phyloP scores from a whole-genome alignment of 2,329 filamentous ascomycete genomes.

The Bipolaris victoriae region DNA sequence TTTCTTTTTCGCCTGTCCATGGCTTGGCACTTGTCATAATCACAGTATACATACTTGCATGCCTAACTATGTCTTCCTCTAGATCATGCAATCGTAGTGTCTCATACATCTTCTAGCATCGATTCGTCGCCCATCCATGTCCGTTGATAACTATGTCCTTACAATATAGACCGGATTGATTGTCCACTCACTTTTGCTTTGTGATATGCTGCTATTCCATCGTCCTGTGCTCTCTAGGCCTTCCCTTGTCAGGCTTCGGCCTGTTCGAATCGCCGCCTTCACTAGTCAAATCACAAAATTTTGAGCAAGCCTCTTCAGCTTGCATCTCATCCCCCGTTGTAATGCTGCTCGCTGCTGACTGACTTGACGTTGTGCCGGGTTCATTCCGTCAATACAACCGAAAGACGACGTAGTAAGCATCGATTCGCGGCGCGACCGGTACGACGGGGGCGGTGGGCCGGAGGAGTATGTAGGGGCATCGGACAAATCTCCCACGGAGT shows the following conservation, averaged over 20 bases:
- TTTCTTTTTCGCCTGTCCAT: neutral
- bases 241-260: neutral
- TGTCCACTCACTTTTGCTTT: neutral
- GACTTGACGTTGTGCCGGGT: constrained; percentile 31
- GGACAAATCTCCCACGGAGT: constrained; percentile 42
- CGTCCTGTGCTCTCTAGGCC: neutral
- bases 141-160: neutral
- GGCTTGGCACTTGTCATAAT: neutral
- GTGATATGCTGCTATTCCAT: neutral
- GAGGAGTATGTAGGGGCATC: constrained; percentile 44
- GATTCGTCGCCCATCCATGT: neutral
- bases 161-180: neutral
- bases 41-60: neutral
- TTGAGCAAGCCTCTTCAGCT: constrained; percentile 37
- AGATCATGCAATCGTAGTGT: neutral
- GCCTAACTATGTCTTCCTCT: neutral
- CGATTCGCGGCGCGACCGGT: constrained; percentile 41
- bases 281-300: constrained; percentile 25
- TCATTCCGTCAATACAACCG: constrained; percentile 46
- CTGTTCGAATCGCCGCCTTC: neutral
- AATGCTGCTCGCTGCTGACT: constrained; percentile 34
- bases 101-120: neutral
- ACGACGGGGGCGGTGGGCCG: constrained; percentile 42
- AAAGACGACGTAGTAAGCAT: constrained; percentile 43
- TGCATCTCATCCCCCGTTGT: constrained; percentile 33